Evolutionary conservation across 148 eudicot genomes (phyloP), one percentile per base, ranked within the genome.

Genomic region (Camellia japonica): DNA sequence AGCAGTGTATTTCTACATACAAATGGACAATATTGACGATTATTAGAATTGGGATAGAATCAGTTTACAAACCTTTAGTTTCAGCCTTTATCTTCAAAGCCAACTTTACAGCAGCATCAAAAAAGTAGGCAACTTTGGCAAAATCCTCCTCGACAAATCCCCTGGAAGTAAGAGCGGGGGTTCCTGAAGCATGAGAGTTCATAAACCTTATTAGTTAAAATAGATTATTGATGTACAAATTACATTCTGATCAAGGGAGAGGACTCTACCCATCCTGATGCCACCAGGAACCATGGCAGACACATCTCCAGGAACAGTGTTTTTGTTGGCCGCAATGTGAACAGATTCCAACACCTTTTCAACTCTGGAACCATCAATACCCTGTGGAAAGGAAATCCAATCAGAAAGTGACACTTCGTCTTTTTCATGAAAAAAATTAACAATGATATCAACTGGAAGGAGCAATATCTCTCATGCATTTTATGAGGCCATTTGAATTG

Each of bases 241-340:
- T 30, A 30, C 38, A 30, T 30, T 71, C 71, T 66, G 66, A 55
- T 60, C 10, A 38, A 79, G 19, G 42, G 55, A 70, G 8, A 64
- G 47, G 41, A 51, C 1, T 66, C 63, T 87, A 95, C 99, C 99
- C 99, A 95, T 95, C 78, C 99, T 86, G 84, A 95, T 95, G 83
- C 99, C 99, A 86, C 99, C 99, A 69, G 99, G 99, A 78, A 95
- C 97, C 99, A 95, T 93, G 78, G 99, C 99, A 83, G 99, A 95
- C 67, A 95, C 99, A 86, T 95, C 99, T 65, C 99, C 99, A 80
- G 99, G 99, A 71, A 95, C 99, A 5, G 99, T 95, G 80, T 95
- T 95, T 80, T 95, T 95, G 90, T 95, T 95, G 79, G 99, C 97
- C 66, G 99, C 99, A 82, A 95, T 95, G 75, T 95, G 99, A 72